Conservation (phyloP, 306 rosid species). For the Quercus mongolica region DNA sequence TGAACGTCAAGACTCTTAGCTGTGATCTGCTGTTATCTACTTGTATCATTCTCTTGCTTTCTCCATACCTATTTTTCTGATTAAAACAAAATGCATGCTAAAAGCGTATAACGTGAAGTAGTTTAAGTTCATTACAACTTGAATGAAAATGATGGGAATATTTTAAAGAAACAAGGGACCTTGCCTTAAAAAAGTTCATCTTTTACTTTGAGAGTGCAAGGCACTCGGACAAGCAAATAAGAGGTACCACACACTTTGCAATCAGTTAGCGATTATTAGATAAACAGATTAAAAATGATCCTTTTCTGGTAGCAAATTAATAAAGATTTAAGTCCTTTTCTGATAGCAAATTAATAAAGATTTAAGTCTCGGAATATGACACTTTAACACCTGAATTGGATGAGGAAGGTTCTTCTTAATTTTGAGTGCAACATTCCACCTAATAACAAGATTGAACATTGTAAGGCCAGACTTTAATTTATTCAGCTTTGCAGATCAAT, state of each 20-base stretch:
- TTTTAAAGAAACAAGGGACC: not conserved
- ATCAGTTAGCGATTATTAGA: not conserved
- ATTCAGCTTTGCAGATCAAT: not conserved
- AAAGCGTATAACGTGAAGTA: too few relatives aligned
- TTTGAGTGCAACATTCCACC: slow-evolving; percentile 19
- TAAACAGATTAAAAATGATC: not conserved
- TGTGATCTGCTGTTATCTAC: not conserved
- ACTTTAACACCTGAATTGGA: not conserved
- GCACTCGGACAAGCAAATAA: not conserved
- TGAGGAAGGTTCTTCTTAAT: not conserved
- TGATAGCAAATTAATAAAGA: not conserved
- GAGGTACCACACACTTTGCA: not conserved
- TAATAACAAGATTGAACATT: not conserved
- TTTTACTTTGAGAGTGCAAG: too few relatives aligned
- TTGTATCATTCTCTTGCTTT: not conserved
- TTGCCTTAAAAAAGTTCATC: not conserved
- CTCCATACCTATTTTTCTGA: not conserved
- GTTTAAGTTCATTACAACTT: too few relatives aligned
- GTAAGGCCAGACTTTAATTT: not conserved
- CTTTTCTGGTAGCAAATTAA: not conserved
- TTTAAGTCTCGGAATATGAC: not conserved
- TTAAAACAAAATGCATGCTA: too few relatives aligned
- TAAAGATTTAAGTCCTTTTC: not conserved
- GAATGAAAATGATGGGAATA: too few relatives aligned
- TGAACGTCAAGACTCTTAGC: accelerated